A percentile compares a stretch with the other conserved stretches of the same genome.
phyloP scores from a whole-genome alignment of 1,139 yeast genomes.

The Yamadazyma sp. region DNA sequence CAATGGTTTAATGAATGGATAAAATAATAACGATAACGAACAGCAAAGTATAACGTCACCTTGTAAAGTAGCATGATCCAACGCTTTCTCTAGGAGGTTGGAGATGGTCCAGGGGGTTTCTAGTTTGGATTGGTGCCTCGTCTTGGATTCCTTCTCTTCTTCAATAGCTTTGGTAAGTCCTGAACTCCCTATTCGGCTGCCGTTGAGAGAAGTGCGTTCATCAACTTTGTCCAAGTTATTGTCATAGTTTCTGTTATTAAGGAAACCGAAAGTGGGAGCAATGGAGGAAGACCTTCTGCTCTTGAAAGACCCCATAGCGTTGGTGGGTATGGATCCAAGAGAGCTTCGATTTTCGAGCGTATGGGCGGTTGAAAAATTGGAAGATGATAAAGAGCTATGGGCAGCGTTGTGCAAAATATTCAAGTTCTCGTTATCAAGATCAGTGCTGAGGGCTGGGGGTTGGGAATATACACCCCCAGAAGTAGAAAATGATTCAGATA shows the following conservation, averaged over 20 bases:
- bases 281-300: constrained; percentile 25
- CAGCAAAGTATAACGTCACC: constrained; percentile 70
- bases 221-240: constrained; percentile 16
- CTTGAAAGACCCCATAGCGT: constrained; percentile 18
- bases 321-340: constrained; percentile 12
- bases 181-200: constrained; percentile 18
- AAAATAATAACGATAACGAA: constrained; percentile 58
- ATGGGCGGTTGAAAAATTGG: constrained; percentile 8
- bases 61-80: constrained; percentile 55
- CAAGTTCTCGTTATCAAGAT: constrained; percentile 40
- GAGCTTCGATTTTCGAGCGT: constrained; percentile 14
- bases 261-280: constrained; percentile 20
- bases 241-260: constrained; percentile 12
- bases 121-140: background rate
- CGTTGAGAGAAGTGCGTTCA: constrained; percentile 10
- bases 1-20: constrained; percentile 20
- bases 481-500: background rate
- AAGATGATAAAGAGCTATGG: constrained; percentile 17
- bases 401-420: constrained; percentile 38
- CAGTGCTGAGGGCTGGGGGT: constrained; percentile 16
- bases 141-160: constrained; percentile 4
- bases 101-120: constrained; percentile 33
- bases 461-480: too few relatives aligned
- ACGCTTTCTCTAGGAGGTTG: constrained; percentile 39
- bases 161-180: constrained; percentile 34